These are phyloP conservation scores for Candida schatavii DNA, from an alignment of 805 yeast species.

Conservation along the genomic window DNA sequence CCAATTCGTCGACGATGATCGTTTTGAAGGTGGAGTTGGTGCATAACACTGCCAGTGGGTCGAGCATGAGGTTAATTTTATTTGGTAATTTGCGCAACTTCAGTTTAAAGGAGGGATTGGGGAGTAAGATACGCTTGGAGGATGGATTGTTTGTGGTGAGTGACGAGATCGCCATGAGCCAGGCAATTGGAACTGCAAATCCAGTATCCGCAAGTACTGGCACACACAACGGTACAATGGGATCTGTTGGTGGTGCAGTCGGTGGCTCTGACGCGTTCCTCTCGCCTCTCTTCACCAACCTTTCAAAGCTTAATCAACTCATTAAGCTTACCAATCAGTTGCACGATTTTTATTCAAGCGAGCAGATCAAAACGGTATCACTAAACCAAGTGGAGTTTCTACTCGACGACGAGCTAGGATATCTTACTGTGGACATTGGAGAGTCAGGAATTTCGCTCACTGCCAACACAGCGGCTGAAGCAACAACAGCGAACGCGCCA, in stretches of 20 bases:
- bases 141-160: conserved; percentile 26
- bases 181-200: neutral
- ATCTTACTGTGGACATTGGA: conserved; percentile 18
- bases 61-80: conserved; percentile 23
- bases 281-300: conserved; percentile 22
- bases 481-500: too few relatives aligned
- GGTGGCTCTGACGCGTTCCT: conserved; percentile 1
- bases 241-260: conserved; percentile 7
- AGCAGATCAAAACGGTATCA: conserved; percentile 22
- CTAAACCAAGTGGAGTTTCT: conserved; percentile 26
- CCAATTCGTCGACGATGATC: conserved; percentile 31
- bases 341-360: conserved; percentile 19
- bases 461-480: conserved; percentile 4
- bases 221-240: conserved; percentile 19
- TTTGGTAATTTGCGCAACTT: conserved; percentile 27
- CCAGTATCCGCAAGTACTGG: conserved; percentile 19
- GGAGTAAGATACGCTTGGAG: conserved; percentile 19
- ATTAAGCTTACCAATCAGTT: conserved; percentile 34
- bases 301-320: conserved; percentile 30
- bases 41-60: conserved; percentile 13
- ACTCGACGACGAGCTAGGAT: conserved; percentile 22
- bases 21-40: conserved; percentile 28
- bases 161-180: conserved; percentile 11
- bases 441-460: conserved; percentile 9
- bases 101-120: conserved; percentile 16